Evolutionary conservation across 345 rosid species (phyloP).

Genomic region (Populus tremula): DNA sequence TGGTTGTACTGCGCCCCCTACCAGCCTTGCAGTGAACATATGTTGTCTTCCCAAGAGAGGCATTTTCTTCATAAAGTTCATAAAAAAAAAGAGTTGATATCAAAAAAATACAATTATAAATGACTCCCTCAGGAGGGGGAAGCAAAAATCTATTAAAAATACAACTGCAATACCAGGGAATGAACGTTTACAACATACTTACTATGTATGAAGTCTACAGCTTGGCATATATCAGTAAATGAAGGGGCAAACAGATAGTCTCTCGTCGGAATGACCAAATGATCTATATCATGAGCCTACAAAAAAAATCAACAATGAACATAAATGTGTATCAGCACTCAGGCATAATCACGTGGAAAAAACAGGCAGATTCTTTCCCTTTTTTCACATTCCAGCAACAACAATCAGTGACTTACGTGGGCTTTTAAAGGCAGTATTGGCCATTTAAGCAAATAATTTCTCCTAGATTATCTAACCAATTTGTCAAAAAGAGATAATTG

Average conservation of each 20-base stretch:
- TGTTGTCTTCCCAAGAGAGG: constrained; percentile 58
- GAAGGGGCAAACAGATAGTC: constrained; percentile 90
- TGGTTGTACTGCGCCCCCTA: constrained; percentile 85
- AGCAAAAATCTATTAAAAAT: background rate
- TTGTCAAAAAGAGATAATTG: background rate
- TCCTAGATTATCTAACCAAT: background rate
- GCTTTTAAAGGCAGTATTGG: background rate
- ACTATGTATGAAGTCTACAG: constrained; percentile 76
- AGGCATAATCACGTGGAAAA: background rate
- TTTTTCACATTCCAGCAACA: background rate
- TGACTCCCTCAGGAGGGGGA: background rate
- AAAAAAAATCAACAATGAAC: constrained; percentile 7
- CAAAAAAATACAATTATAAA: background rate
- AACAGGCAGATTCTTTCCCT: background rate
- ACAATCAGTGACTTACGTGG: background rate
- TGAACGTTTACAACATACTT: constrained; percentile 19
- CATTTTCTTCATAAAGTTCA: constrained; percentile 45
- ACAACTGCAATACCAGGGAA: background rate
- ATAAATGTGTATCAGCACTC: background rate
- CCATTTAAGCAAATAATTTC: background rate
- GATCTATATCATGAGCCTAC: constrained; percentile 77
- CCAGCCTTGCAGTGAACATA: constrained; percentile 97
- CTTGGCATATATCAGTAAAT: constrained; percentile 48
- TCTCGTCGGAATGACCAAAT: constrained; percentile 83
- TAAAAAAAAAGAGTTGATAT: background rate